Base-by-base conservation (phyloP, 306 rosid genomes). In the Astragalus glycyphyllos region DNA sequence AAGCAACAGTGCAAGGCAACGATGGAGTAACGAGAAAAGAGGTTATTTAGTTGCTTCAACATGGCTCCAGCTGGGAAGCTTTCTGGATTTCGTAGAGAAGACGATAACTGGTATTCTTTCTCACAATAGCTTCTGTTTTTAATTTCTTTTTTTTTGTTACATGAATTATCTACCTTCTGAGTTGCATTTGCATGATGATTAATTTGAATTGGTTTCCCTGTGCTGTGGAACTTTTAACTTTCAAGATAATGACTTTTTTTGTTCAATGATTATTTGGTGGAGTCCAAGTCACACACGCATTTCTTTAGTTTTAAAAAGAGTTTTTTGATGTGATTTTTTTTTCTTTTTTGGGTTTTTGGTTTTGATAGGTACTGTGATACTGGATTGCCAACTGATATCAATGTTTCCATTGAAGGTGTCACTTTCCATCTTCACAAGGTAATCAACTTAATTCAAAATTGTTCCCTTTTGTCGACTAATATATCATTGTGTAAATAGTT, bases 341-440 rank as follows among this genome's bases (percentile, higher is more conserved):
- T 29, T 59, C 3, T 51, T 3, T 3, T 8, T 23, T 34, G 14
- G 58, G 72, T 54, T 66, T 65, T 50, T 80, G 65, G 55, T 49
- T 69, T 70, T 62, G 68, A 42, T 51, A 92, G 97, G 94, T 89
- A 80, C 68, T 89, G 89, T 79, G 85, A 76, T 68, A 72, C 90
- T 17, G 90, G 87, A 77, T 70, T 92, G 66, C 91, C 90, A 0
- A 87, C 91, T 74, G 97, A 92, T 83, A 81, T 92, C 15, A 67
- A 68, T 73, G 71, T 89, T 56, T 81, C 84, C 55, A 82, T 89
- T 35, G 90, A 87, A 4, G 85, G 75, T 13, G 76, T 84, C 41
- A 86, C 79, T 81, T 89, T 92, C 77, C 94, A 92, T 83, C 91
- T 92, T 71, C 97, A 92, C 76, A 89, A 84, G 96, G 97, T 92